A percentile compares a stretch with the other conserved stretches of the same genome.
phyloP scores from a whole-genome alignment of 306 rosid genomes.

The Clitoria ternatea region DNA sequence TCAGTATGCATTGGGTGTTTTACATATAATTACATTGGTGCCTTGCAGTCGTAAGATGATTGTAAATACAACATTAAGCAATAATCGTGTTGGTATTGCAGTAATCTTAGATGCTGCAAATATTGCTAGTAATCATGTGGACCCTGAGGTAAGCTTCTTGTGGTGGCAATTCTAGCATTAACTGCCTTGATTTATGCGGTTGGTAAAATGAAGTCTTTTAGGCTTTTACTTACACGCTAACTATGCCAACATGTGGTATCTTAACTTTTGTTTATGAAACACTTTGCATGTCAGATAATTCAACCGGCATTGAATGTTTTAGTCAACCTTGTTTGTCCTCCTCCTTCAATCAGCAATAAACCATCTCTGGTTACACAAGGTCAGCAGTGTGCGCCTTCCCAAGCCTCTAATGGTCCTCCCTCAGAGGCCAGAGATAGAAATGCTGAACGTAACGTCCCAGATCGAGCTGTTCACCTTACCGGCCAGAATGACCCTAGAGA shows the following conservation, averaged over 20 bases:
- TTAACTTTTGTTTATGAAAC: slow-evolving; percentile 13
- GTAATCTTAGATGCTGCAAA: slow-evolving; percentile 98
- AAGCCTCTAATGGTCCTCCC: slow-evolving; percentile 46
- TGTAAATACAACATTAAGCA: slow-evolving; percentile 82
- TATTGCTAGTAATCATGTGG: slow-evolving; percentile 71
- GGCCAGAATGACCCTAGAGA: slow-evolving; percentile 67
- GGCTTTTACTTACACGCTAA: slow-evolving; percentile 4
- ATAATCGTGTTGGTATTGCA: slow-evolving; percentile 81
- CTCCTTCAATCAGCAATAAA: slow-evolving; percentile 95
- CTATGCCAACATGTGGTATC: neutral
- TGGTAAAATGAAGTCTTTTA: slow-evolving; percentile 1
- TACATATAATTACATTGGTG: slow-evolving; percentile 88
- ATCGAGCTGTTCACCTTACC: slow-evolving; percentile 50
- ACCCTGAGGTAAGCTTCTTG: slow-evolving; percentile 71
- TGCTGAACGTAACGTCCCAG: slow-evolving; percentile 58
- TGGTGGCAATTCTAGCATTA: slow-evolving; percentile 1
- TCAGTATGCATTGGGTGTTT: slow-evolving; percentile 93
- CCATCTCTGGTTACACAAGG: slow-evolving; percentile 64
- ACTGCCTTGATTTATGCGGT: slow-evolving; percentile 8
- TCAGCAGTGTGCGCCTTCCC: slow-evolving; percentile 62
- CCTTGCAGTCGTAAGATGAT: slow-evolving; percentile 94
- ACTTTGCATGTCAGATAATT: slow-evolving; percentile 68
- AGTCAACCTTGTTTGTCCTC: slow-evolving; percentile 96
- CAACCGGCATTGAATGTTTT: slow-evolving; percentile 92
- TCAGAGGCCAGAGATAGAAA: slow-evolving; percentile 71